These are phyloP conservation scores for Candida mesenterica DNA, from an alignment of 1,139 yeast genomes.

Conservation along the genomic window DNA sequence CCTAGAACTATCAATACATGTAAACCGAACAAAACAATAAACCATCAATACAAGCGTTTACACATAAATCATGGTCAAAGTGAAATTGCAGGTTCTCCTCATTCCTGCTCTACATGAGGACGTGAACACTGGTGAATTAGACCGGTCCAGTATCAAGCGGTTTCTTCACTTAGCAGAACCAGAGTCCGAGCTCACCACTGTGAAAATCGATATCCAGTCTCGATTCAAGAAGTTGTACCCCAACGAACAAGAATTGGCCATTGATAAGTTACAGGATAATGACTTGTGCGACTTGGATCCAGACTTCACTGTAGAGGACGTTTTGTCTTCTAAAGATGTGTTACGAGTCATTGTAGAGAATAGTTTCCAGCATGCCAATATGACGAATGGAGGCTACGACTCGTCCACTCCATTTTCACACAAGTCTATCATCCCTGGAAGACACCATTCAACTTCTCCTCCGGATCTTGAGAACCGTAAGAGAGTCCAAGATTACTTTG, in stretches of 20 bases:
- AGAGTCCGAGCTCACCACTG: constrained; percentile 39
- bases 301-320: constrained; percentile 62
- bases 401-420: constrained; percentile 11
- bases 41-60: no score
- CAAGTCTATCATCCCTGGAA: constrained; percentile 8
- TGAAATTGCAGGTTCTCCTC: constrained; percentile 41
- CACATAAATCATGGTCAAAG: constrained; percentile 25
- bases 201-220: constrained; percentile 48
- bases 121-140: constrained; percentile 15
- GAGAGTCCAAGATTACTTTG: constrained; percentile 26
- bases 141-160: constrained; percentile 14
- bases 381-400: not conserved
- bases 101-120: constrained; percentile 28
- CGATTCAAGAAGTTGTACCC: constrained; percentile 66
- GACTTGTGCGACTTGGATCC: constrained; percentile 75
- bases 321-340: constrained; percentile 55
- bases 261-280: constrained; percentile 60
- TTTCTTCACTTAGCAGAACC: constrained; percentile 63
- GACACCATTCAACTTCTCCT: constrained; percentile 7
- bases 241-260: constrained; percentile 48
- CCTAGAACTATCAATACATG: no score
- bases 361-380: constrained; percentile 8
- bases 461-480: constrained; percentile 19
- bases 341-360: constrained; percentile 54
- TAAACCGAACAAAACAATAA: no score